Conservation (phyloP, 108 stramenopile genomes). For the Skeletonema grethae region DNA sequence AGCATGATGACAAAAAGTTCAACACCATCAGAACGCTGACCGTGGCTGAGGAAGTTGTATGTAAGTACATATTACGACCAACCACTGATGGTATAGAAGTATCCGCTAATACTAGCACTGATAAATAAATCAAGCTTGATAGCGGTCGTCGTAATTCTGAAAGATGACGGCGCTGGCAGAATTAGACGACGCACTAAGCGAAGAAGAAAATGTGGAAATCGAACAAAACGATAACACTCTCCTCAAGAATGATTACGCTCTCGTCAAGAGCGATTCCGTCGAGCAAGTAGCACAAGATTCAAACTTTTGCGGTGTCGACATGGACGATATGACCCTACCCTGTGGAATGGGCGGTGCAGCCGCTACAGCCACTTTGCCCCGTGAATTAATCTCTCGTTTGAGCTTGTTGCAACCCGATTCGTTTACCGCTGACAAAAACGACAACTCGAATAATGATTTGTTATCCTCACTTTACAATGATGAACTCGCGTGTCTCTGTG, state of each 20-base stretch:
- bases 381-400: constrained; percentile 3
- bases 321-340: not conserved
- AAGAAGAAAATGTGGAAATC: not conserved
- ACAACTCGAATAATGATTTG: too few relatives aligned
- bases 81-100: too few relatives aligned
- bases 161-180: not conserved
- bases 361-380: not conserved
- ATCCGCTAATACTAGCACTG: too few relatives aligned
- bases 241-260: too few relatives aligned
- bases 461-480: not conserved
- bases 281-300: not conserved
- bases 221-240: not conserved
- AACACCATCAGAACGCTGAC: too few relatives aligned
- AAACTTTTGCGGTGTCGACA: not conserved
- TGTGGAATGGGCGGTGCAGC: not conserved
- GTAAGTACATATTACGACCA: too few relatives aligned
- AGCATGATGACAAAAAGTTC: too few relatives aligned
- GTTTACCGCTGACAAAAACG: not conserved
- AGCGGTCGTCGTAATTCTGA: too few relatives aligned
- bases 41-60: too few relatives aligned
- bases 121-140: too few relatives aligned
- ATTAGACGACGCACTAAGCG: not conserved
- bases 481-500: not conserved
- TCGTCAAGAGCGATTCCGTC: not conserved
- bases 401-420: not conserved